Base-by-base conservation (phyloP, 805 yeast species). In the Komagataella kurtzmanii region DNA sequence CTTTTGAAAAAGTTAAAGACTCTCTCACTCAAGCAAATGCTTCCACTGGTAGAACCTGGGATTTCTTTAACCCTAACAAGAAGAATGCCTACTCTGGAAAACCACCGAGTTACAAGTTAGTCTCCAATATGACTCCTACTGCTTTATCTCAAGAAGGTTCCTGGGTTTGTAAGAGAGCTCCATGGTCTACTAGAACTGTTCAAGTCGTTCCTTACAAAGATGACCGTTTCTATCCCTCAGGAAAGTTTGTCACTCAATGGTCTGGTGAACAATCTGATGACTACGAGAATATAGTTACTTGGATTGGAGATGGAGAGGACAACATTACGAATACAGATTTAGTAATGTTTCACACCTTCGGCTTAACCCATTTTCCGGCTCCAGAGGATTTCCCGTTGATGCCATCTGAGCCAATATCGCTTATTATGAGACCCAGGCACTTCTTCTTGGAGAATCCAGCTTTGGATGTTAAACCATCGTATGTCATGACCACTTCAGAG, bases 341-440 rank as follows among this genome's bases (percentile, higher is more conserved):
- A 54, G 75, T 85, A 51, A 69, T 82, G 60, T 86, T 80, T 81
- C 90, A 85, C 67, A 85, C 91, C 24, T 85, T 86, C 61, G 93
- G 93, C 61, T 79, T 85, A 58, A 81, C 91, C 40, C 95, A 85
- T 65, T 82, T 85, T 78, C 95, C 95, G 54, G 83, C 90, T 12
- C 91, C 93, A 54, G 93, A 85, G 71, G 95, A 85, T 67, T 85
- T 85, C 83, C 93, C 93, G 53, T 77, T 85, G 56, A 85, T 85
- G 93, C 93, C 93, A 49, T 84, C 88, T 49, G 95, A 85, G 69
- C 85, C 88, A 61, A 81, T 85, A 60, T 79, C 83, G 54, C 71
- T 85, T 58, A 71, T 82, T 70, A 71, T 85, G 64, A 78, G 90
- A 67, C 93, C 93, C 59, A 75, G 91, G 65, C 80, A 85, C 68